A percentile compares a stretch with the other conserved stretches of the same genome.
Conservation (phyloP, 371 early-diverging fungal genomes). For the Mortierella polycephala region DNA sequence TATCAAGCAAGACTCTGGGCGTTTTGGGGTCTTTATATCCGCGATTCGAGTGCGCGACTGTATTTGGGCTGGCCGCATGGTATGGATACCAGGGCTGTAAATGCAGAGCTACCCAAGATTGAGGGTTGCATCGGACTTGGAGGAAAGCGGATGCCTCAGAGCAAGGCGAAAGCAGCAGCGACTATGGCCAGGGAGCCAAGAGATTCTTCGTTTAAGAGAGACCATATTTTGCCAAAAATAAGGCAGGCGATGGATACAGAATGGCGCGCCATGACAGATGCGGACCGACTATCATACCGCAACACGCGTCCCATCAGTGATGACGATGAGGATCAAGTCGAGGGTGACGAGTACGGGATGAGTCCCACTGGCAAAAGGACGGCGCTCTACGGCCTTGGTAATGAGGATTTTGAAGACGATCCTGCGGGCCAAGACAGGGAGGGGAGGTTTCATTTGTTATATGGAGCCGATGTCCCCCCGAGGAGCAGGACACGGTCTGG, state of each 20-base stretch:
- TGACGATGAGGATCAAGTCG: conserved; percentile 12
- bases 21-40: conserved; percentile 46
- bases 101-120: conserved; percentile 36
- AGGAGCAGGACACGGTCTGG: background rate
- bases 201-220: conserved; percentile 4
- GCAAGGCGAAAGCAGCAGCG: background rate
- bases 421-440: background rate
- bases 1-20: conserved; percentile 40
- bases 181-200: conserved; percentile 16
- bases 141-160: conserved; percentile 1
- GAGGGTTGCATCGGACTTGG: conserved; percentile 31
- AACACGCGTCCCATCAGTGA: background rate
- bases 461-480: background rate
- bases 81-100: conserved; percentile 19
- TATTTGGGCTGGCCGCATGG: conserved; percentile 44
- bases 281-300: conserved; percentile 4
- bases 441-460: background rate
- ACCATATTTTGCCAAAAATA: conserved; percentile 1
- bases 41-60: conserved; percentile 28
- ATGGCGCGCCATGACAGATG: background rate
- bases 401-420: conserved; percentile 18
- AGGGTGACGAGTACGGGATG: background rate
- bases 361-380: background rate
- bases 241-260: conserved; percentile 5
- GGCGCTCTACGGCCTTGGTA: background rate